A percentile compares a stretch with the other conserved stretches of the same genome.
Conservation (phyloP, 1,284 basidiomycete genomes). For the Melampsora medusae region DNA sequence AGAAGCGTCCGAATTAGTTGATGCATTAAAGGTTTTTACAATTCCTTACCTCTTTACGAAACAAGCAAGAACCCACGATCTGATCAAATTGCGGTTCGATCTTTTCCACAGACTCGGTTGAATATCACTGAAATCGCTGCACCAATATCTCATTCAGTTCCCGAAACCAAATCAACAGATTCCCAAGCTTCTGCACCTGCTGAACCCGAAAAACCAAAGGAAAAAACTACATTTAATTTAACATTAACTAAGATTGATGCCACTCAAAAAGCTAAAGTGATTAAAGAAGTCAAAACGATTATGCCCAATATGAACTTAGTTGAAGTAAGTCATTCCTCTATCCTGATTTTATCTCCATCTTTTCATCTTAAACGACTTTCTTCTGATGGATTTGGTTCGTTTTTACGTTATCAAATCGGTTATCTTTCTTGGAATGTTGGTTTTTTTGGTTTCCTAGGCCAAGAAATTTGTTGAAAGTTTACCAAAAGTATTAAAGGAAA, state of each 20-base stretch:
- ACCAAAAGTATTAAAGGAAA: slow-evolving; percentile 93
- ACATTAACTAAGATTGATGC: slow-evolving; percentile 90
- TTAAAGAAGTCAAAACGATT: slow-evolving; percentile 93
- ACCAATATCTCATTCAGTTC: slow-evolving; percentile 81
- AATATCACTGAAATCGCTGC: slow-evolving; percentile 98
- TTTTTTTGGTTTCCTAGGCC: slow-evolving; percentile 63
- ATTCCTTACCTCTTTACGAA: too few species aligned
- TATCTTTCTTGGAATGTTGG: neutral
- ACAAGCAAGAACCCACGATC: too few species aligned
- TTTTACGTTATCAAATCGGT: neutral
- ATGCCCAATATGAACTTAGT: slow-evolving; percentile 92
- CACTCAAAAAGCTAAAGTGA: slow-evolving; percentile 89
- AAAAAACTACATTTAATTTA: slow-evolving; percentile 96
- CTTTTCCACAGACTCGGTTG: slow-evolving; percentile 67
- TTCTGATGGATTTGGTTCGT: too few species aligned
- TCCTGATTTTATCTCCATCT: neutral
- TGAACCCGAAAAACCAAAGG: slow-evolving; percentile 86
- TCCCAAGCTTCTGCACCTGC: slow-evolving; percentile 61
- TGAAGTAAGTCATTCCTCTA: slow-evolving; percentile 66
- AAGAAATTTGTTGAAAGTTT: slow-evolving; percentile 99
- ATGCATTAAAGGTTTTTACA: slow-evolving; percentile 73
- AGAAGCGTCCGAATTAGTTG: slow-evolving; percentile 94
- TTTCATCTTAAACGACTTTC: too few species aligned
- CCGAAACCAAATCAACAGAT: slow-evolving; percentile 60
- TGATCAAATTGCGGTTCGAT: neutral